Evolutionary conservation across 495 filamentous ascomycete species (phyloP), one percentile per base, ranked within the genome.

Genomic region (Ramalina peruviana): DNA sequence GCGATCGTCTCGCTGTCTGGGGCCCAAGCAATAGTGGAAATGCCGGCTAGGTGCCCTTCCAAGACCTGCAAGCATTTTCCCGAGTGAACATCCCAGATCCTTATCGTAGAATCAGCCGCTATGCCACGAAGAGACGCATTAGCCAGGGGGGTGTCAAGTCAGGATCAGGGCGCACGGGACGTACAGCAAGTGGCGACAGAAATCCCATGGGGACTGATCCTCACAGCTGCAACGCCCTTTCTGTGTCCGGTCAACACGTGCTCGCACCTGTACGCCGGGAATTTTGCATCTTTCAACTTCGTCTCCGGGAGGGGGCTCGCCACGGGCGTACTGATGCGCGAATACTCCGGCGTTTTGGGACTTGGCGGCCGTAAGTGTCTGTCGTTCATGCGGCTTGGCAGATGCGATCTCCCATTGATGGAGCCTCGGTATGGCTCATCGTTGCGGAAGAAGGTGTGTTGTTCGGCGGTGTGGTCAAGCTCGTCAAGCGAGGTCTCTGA

Each of bases 41-140:
- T 77, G 52, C 92, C 92, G 1, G 92, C 88, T 53, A 94, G 74
- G 67, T 98, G 92, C 23, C 88, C 92, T 58, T 93, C 82, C n/a
- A 98, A 76, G 0, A 86, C 92, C 56, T 94, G 82, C 50, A 87
- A 73, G 56, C 85, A 78, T 59, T 74, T 75, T 36, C 88, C 90
- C 3, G 84, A 88, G 9, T 63, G 53, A 1, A 85, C 81, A 55
- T 90, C 80, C 92, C 92, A 97, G 43, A 98, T 80, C 64, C 88
- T 94, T 54, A 89, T 77, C 6, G 84, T 87, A 33, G 76, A 81
- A 61, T 98, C 92, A 49, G 92, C 86, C 20, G 90, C 81, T 82
- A 55, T 58, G 17, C 36, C 26, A 20, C 21, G 20, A 40, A 40
- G 16, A 13, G n/a, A 30, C 39, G 39, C 25, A 45, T 55, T 36